Conservation (phyloP, 2,329 filamentous ascomycete species). For the Colletotrichum filicis region DNA sequence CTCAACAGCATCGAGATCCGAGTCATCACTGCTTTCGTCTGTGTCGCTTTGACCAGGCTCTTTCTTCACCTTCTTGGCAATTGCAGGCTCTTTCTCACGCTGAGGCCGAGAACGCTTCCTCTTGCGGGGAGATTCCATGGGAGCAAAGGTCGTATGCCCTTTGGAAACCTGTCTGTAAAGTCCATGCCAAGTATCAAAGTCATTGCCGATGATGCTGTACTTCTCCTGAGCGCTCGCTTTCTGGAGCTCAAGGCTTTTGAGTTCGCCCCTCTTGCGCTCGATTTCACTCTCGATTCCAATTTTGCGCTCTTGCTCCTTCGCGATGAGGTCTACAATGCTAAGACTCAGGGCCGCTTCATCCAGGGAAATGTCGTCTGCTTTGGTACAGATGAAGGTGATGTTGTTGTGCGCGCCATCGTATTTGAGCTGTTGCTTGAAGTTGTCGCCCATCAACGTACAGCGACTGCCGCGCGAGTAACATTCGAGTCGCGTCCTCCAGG, state of each 20-base stretch:
- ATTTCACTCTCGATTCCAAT: not conserved
- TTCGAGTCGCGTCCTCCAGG: conserved; percentile 71
- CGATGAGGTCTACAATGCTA: conserved; percentile 19
- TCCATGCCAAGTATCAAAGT: not conserved
- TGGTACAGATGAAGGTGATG: conserved; percentile 71
- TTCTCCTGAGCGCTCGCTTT: not conserved
- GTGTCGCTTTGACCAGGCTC: not conserved
- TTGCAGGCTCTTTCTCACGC: not conserved
- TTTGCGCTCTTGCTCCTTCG: not conserved
- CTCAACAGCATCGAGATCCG: not conserved
- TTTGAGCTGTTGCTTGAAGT: conserved; percentile 68
- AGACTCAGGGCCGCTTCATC: conserved; percentile 50
- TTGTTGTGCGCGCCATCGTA: conserved; percentile 65
- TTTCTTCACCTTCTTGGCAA: too few relatives aligned
- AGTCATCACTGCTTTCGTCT: conserved; percentile 7
- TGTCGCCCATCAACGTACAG: conserved; percentile 65
- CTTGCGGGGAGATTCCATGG: conserved; percentile 9
- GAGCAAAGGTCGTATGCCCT: not conserved
- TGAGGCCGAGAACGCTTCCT: not conserved
- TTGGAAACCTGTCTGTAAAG: not conserved
- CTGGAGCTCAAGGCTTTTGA: not conserved
- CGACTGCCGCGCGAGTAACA: conserved; percentile 67
- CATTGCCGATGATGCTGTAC: not conserved
- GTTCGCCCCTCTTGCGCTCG: not conserved
- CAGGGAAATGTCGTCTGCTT: conserved; percentile 67